Conservation (phyloP, 257 asterid genomes). For the Nicotiana undulata region DNA sequence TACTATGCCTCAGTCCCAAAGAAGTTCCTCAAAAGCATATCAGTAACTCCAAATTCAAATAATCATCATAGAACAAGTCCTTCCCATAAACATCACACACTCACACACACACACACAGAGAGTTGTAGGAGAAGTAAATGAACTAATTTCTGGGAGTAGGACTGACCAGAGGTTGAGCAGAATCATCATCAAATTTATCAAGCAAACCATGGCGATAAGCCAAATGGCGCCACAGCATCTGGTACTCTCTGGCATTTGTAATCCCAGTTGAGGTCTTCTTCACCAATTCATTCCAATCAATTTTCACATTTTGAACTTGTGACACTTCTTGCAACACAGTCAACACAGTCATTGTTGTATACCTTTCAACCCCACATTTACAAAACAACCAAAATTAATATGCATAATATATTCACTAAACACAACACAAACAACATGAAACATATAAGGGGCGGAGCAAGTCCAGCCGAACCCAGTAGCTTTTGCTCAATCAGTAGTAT, state of each 20-base stretch:
- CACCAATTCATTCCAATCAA: constrained; percentile 70
- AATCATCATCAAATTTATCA: constrained; percentile 31
- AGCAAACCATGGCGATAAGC: constrained; percentile 59
- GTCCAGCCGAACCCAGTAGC: no score
- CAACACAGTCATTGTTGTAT: constrained; percentile 50
- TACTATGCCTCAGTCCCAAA: no score
- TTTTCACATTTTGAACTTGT: constrained; percentile 39
- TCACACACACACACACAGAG: not conserved
- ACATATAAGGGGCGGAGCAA: not conserved
- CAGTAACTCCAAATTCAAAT: not conserved
- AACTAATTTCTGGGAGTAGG: not conserved
- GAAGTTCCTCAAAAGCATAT: not conserved
- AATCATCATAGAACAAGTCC: not conserved
- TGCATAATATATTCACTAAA: not conserved
- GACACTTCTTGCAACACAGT: constrained; percentile 70
- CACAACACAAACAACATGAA: not conserved
- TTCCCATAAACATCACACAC: not conserved
- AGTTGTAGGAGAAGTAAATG: not conserved
- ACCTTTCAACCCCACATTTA: constrained; percentile 28
- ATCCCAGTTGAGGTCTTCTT: constrained; percentile 70
- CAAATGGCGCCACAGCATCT: constrained; percentile 79
- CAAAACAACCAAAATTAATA: not conserved
- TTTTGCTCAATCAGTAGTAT: no score
- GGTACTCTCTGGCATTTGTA: constrained; percentile 67
- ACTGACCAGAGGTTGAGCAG: constrained; percentile 45